Conservation (phyloP, 352 stramenopile species). For the Globisporangium solare region DNA sequence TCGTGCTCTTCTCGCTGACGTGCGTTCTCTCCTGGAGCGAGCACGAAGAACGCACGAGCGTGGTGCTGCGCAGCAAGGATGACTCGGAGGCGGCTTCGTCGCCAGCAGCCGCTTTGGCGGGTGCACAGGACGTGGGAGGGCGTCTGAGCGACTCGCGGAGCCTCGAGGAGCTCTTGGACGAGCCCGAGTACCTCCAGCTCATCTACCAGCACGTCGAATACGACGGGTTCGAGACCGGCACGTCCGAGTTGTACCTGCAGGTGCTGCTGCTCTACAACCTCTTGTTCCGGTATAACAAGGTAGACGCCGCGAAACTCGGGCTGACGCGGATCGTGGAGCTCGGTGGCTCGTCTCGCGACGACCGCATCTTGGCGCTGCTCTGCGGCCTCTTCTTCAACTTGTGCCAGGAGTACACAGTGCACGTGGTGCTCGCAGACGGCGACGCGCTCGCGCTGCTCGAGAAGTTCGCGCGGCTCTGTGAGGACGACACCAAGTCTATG, state of each 20-base stretch:
- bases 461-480: constrained; percentile 27
- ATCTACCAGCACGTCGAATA: constrained; percentile 47
- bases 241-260: constrained; percentile 51
- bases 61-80: constrained; percentile 2
- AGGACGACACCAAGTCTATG: constrained; percentile 36
- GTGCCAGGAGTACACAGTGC: constrained; percentile 57
- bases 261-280: constrained; percentile 73
- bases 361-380: constrained; percentile 30
- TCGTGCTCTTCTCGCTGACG: constrained; percentile 54
- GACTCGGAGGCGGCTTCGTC: too few relatives aligned
- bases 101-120: too few relatives aligned
- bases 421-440: constrained; percentile 31
- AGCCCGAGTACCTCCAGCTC: constrained; percentile 34
- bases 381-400: constrained; percentile 59
- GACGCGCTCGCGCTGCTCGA: constrained; percentile 31
- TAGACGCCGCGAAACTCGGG: constrained; percentile 36
- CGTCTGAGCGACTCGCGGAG: neutral
- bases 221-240: constrained; percentile 28
- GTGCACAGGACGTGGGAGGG: neutral
- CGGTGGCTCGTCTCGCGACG: constrained; percentile 5
- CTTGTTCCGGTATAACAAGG: constrained; percentile 58
- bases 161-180: constrained; percentile 47
- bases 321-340: constrained; percentile 34
- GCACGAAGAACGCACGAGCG: constrained; percentile 16
- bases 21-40: constrained; percentile 65